Conservation (phyloP, 129 eudicot genomes). For the Erigeron canadensis region DNA sequence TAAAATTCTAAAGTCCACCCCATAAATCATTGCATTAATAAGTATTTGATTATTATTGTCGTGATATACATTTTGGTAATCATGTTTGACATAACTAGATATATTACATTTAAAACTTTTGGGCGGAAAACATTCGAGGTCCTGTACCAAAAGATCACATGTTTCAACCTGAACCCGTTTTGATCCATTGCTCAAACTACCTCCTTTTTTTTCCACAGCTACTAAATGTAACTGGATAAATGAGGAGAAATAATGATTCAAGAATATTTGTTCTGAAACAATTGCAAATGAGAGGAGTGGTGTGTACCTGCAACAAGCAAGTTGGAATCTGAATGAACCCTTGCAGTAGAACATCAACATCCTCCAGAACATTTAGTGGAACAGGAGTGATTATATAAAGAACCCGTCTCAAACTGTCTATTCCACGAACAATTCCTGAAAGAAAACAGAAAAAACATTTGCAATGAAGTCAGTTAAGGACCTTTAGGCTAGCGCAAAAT, state of each 20-base stretch:
- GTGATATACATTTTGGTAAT: neutral
- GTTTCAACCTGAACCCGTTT: neutral
- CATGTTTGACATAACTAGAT: neutral
- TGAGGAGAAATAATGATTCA: neutral
- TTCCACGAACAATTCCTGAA: constrained; percentile 80
- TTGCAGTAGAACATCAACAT: constrained; percentile 75
- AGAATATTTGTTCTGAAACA: constrained; percentile 4
- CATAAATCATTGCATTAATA: too few species aligned
- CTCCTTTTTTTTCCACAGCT: neutral
- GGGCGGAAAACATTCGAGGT: neutral
- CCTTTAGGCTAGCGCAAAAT: neutral
- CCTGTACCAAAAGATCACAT: neutral
- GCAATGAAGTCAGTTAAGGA: neutral
- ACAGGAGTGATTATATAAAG: constrained; percentile 78
- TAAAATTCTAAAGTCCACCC: too few species aligned
- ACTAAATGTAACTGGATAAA: neutral
- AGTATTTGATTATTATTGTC: neutral
- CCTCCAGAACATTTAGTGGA: constrained; percentile 54
- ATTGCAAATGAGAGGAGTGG: neutral
- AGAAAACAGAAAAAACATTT: neutral
- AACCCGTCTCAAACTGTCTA: constrained; percentile 55
- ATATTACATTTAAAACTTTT: too few species aligned
- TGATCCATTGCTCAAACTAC: neutral
- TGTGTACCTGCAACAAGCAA: constrained; percentile 76
- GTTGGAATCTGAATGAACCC: constrained; percentile 84